These are phyloP conservation scores for Linnemannia elongata DNA, from an alignment of 192 early-diverging fungal species.

Conservation along the genomic window DNA sequence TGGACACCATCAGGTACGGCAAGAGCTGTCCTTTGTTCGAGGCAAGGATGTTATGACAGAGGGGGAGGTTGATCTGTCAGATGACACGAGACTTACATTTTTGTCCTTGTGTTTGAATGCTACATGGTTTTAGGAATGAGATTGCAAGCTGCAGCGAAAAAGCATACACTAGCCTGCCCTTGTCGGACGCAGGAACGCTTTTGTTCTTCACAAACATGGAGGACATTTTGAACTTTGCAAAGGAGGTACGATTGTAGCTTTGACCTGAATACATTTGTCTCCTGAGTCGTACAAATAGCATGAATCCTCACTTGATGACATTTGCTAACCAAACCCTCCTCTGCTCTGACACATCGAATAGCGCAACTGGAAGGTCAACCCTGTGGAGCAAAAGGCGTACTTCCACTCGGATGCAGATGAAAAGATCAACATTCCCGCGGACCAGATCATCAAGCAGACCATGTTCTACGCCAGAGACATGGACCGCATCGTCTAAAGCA, in stretches of 20 bases:
- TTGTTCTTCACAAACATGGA: conserved; percentile 86
- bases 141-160: conserved; percentile 97
- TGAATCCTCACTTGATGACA: background rate
- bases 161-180: conserved; percentile 87
- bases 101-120: background rate
- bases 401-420: conserved; percentile 78
- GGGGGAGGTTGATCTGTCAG: background rate
- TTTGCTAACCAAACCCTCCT: background rate
- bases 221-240: conserved; percentile 89
- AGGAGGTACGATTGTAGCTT: conserved; percentile 68
- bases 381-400: conserved; percentile 84
- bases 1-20: conserved; percentile 87
- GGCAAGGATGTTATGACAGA: background rate
- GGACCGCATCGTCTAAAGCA: conserved; percentile 88
- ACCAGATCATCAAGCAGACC: conserved; percentile 86
- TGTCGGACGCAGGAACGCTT: conserved; percentile 92
- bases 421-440: conserved; percentile 80
- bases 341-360: conserved; percentile 16
- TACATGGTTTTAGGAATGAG: conserved; percentile 75
- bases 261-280: background rate
- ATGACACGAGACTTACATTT: background rate
- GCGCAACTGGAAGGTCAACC: conserved; percentile 87
- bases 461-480: conserved; percentile 94
- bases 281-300: background rate
- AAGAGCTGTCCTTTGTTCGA: background rate